Conservation (phyloP, 1,139 yeast species). For the Lodderomyces orthopsilosis region DNA sequence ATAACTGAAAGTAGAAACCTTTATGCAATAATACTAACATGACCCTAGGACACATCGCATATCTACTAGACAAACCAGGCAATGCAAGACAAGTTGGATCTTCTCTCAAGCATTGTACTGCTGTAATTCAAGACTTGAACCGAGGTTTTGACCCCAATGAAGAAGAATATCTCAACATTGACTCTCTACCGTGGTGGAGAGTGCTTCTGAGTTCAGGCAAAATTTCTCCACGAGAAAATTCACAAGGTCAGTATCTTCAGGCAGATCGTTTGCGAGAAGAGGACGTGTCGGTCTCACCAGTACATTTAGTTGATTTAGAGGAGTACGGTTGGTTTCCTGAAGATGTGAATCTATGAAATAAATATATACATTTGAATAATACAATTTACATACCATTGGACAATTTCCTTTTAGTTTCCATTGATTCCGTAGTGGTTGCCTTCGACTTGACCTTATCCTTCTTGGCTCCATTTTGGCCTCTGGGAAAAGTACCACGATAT, state of each 20-base stretch:
- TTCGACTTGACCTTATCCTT: not conserved
- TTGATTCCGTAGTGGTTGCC: not conserved
- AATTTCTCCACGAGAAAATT: constrained; percentile 52
- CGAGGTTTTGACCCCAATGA: constrained; percentile 16
- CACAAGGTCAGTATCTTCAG: constrained; percentile 47
- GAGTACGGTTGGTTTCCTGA: constrained; percentile 73
- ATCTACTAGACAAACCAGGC: constrained; percentile 56
- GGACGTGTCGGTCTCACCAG: constrained; percentile 42
- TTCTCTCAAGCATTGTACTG: constrained; percentile 49
- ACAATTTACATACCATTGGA: not conserved
- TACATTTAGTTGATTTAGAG: constrained; percentile 40
- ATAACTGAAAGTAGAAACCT: not conserved
- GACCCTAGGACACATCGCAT: constrained; percentile 59
- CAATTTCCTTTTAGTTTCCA: not conserved
- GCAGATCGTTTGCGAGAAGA: constrained; percentile 46
- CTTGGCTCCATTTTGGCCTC: not conserved
- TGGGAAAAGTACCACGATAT: not conserved
- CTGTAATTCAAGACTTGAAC: constrained; percentile 24
- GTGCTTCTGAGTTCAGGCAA: constrained; percentile 62
- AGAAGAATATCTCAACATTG: constrained; percentile 22
- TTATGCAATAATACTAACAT: not conserved
- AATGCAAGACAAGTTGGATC: constrained; percentile 75
- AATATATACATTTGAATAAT: not conserved
- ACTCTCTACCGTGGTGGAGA: constrained; percentile 77
- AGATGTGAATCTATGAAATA: constrained; percentile 26